Evolutionary conservation across 1,284 basidiomycete genomes (phyloP).

Genomic region (Mycosarcoma mackinlayi): DNA sequence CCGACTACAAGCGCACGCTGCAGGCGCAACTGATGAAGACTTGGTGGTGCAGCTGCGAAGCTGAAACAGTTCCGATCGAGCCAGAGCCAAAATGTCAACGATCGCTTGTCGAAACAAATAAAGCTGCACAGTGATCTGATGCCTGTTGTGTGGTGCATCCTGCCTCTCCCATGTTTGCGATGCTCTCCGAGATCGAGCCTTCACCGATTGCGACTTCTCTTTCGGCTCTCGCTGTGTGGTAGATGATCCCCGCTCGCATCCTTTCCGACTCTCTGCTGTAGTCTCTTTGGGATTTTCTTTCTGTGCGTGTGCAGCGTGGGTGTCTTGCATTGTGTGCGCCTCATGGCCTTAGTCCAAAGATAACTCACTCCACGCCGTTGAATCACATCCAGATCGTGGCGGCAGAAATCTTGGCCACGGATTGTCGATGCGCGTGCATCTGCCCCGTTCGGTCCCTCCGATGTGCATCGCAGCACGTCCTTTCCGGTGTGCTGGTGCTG

Average conservation of each 20-base stretch:
- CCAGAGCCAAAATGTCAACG: background rate
- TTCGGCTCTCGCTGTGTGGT: background rate
- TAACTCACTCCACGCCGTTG: too few relatives aligned
- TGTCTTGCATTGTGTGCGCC: too few relatives aligned
- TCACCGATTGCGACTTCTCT: background rate
- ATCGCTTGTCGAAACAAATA: constrained; percentile 1
- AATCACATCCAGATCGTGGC: constrained; percentile 1
- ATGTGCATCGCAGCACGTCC: background rate
- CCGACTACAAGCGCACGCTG: too few relatives aligned
- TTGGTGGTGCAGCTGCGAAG: background rate
- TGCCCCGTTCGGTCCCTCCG: background rate
- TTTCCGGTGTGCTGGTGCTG: background rate
- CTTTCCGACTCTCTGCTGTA: too few relatives aligned
- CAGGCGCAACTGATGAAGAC: too few relatives aligned
- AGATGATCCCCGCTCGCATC: constrained; percentile 4
- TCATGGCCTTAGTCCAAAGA: too few relatives aligned
- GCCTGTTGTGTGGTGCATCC: background rate
- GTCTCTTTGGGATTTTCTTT: background rate
- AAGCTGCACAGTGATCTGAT: constrained; percentile 11
- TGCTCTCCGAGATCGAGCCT: constrained; percentile 24
- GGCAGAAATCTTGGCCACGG: too few relatives aligned
- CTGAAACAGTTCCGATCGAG: background rate
- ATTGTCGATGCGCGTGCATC: background rate
- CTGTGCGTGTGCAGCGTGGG: too few relatives aligned
- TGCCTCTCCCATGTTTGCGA: background rate